A percentile compares a stretch with the other conserved stretches of the same genome.
phyloP scores from a whole-genome alignment of 495 filamentous ascomycete genomes.

The Astrocystis sublimbata region DNA sequence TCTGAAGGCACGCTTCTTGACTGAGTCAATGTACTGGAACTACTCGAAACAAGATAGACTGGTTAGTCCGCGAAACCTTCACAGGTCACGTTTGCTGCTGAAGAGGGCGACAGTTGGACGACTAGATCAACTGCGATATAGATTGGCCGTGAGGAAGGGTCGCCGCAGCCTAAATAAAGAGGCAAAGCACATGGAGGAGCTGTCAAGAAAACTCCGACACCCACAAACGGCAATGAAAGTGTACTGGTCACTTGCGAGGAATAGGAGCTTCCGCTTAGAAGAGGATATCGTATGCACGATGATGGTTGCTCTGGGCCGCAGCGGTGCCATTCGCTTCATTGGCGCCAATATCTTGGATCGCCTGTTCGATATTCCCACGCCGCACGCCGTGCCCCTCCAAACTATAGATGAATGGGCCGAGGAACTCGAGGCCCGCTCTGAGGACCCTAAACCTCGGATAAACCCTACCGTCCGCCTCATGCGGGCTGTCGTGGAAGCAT shows the following conservation, averaged over 20 bases:
- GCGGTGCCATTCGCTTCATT: constrained; percentile 25
- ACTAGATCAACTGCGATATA: constrained; percentile 23
- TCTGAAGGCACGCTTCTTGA: constrained; percentile 39
- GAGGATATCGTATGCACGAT: constrained; percentile 34
- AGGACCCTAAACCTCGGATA: constrained; percentile 12
- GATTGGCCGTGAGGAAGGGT: constrained; percentile 12
- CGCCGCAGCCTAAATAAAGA: constrained; percentile 33
- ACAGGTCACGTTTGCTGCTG: constrained; percentile 17
- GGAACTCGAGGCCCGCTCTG: not conserved
- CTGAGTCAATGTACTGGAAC: constrained; percentile 36
- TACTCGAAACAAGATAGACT: constrained; percentile 31
- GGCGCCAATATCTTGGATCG: constrained; percentile 23
- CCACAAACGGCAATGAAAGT: constrained; percentile 10
- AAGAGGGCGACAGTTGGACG: not conserved
- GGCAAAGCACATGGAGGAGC: constrained; percentile 25
- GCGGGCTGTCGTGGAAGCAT: constrained; percentile 36
- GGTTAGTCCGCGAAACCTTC: constrained; percentile 34
- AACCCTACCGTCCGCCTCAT: constrained; percentile 33
- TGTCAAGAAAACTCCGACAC: constrained; percentile 30
- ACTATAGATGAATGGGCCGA: not conserved
- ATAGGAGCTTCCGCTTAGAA: constrained; percentile 34
- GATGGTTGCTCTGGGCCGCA: constrained; percentile 34
- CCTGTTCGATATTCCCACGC: constrained; percentile 24
- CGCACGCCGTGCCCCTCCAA: constrained; percentile 9
- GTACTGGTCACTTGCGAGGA: not conserved